phyloP scores from a whole-genome alignment of 2,329 filamentous ascomycete species.

The Apiospora sp. region DNA sequence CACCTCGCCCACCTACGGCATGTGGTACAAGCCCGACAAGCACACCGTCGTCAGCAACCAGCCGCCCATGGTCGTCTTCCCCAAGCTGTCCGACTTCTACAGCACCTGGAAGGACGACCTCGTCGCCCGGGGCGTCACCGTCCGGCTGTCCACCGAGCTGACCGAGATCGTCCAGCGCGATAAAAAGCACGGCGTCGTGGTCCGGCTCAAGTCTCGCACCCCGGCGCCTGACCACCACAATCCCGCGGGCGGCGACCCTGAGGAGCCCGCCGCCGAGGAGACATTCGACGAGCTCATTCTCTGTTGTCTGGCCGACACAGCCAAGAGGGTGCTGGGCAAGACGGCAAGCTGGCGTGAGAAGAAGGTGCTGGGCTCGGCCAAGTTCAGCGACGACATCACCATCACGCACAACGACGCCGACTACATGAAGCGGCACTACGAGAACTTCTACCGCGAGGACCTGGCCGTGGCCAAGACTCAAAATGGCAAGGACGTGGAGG shows the following conservation, averaged over 20 bases:
- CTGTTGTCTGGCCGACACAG: slow-evolving; percentile 70
- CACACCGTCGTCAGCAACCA: slow-evolving; percentile 50
- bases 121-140: slow-evolving; percentile 56
- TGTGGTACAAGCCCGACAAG: slow-evolving; percentile 59
- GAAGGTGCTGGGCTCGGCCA: slow-evolving; percentile 73
- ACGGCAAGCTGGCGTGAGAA: slow-evolving; percentile 68
- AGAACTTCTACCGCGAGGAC: slow-evolving; percentile 62
- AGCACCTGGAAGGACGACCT: slow-evolving; percentile 59
- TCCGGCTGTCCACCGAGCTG: slow-evolving; percentile 61
- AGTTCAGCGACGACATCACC: slow-evolving; percentile 75
- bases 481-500: slow-evolving; percentile 31
- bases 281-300: slow-evolving; percentile 72
- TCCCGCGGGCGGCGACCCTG: slow-evolving; percentile 38
- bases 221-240: slow-evolving; percentile 42
- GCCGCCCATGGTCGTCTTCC: slow-evolving; percentile 67
- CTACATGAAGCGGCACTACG: slow-evolving; percentile 75
- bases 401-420: slow-evolving; percentile 71
- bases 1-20: slow-evolving; percentile 59
- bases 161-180: slow-evolving; percentile 57
- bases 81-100: slow-evolving; percentile 63
- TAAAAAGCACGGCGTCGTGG: slow-evolving; percentile 51
- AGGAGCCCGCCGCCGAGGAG: slow-evolving; percentile 57
- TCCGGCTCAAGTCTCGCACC: slow-evolving; percentile 51
- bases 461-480: slow-evolving; percentile 45
- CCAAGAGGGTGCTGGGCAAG: slow-evolving; percentile 65